Conservation (phyloP, 257 asterid species). For the Thymus mandschuricus region DNA sequence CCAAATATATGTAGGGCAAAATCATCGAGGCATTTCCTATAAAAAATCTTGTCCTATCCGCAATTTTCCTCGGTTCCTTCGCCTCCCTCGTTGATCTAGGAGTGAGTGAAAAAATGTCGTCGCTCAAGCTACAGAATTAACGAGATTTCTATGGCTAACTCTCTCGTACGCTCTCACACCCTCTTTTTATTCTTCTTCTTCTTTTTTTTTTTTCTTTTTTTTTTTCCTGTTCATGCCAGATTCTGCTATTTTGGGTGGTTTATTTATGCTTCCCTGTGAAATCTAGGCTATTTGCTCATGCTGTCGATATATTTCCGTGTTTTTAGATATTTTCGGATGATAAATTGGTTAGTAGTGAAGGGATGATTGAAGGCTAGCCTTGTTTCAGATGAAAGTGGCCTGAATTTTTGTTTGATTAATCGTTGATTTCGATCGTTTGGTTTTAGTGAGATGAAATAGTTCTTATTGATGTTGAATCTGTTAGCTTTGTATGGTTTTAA, state of each 20-base stretch:
- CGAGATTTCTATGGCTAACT: constrained; percentile 57
- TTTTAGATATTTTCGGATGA: neutral
- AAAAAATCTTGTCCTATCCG: too few relatives aligned
- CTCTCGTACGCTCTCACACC: constrained; percentile 35
- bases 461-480: neutral
- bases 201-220: too few relatives aligned
- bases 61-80: constrained; percentile 20
- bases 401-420: too few relatives aligned
- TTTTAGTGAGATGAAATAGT: neutral
- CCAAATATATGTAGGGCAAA: constrained; percentile 21
- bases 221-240: neutral
- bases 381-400: neutral
- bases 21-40: neutral
- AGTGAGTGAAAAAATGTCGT: constrained; percentile 34
- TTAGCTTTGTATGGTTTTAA: too few relatives aligned
- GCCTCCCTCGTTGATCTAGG: constrained; percentile 14
- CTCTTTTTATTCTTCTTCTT: too few relatives aligned
- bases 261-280: neutral
- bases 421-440: neutral
- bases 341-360: neutral
- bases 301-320: neutral
- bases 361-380: neutral
- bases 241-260: neutral
- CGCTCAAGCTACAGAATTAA: constrained; percentile 53
- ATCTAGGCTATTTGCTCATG: neutral